Conservation (phyloP, 1,284 basidiomycete genomes). For the Apiotrichum siamense region DNA sequence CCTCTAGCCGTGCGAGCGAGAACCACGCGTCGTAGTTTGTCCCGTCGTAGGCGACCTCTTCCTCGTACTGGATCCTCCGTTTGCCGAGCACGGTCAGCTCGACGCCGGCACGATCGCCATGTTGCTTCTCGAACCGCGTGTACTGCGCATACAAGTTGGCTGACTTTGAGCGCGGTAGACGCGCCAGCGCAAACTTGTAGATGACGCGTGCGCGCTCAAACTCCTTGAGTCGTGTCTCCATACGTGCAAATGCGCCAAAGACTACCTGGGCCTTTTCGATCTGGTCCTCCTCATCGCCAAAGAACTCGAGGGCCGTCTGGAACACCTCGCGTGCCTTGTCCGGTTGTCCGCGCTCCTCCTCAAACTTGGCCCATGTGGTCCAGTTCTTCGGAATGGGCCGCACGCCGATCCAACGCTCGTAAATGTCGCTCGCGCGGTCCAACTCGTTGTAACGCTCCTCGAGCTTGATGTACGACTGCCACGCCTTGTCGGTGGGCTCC, state of each 20-base stretch:
- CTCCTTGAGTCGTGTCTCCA: conserved; percentile 94
- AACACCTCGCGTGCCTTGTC: conserved; percentile 95
- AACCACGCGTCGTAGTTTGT: conserved; percentile 98
- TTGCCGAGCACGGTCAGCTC: conserved; percentile 94
- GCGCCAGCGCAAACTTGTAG: conserved; percentile 94
- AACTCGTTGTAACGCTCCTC: conserved; percentile 89
- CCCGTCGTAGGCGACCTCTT: conserved; percentile 79
- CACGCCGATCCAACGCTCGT: conserved; percentile 90
- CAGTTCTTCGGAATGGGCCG: conserved; percentile 91
- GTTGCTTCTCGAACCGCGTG: conserved; percentile 97
- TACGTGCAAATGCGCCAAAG: conserved; percentile 93
- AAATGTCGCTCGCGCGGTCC: conserved; percentile 85
- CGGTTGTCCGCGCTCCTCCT: conserved; percentile 78
- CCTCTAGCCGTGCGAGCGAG: conserved; percentile 89
- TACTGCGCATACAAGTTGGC: conserved; percentile 73
- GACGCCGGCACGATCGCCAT: conserved; percentile 78
- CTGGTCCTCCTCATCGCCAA: conserved; percentile 94
- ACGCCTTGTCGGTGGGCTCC: conserved; percentile 99
- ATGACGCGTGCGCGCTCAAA: conserved; percentile 94
- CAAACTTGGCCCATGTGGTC: conserved; percentile 95
- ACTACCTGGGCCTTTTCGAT: conserved; percentile 90
- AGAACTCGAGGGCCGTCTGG: conserved; percentile 93
- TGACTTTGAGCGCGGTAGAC: conserved; percentile 85
- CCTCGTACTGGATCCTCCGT: conserved; percentile 94
- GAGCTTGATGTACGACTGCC: conserved; percentile 97